These are phyloP conservation scores for Hymenoscyphus repandus DNA, from an alignment of 2,329 filamentous ascomycete species.

Conservation along the genomic window DNA sequence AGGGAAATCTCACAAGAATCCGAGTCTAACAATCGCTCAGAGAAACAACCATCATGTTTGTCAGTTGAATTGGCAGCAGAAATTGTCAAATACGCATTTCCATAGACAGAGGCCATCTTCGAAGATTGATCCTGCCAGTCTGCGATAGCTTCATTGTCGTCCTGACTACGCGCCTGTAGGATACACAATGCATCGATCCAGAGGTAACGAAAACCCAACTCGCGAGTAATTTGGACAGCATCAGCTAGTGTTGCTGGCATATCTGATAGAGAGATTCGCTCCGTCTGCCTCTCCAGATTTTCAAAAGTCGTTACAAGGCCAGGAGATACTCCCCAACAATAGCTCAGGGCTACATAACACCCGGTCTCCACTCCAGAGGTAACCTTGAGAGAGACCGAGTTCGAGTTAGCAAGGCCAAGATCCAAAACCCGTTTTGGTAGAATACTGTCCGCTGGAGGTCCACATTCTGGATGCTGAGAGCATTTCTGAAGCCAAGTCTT, in stretches of 20 bases:
- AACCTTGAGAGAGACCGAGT: no score
- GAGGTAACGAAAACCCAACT: background rate
- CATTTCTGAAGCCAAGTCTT: no score
- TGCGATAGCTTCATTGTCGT: background rate
- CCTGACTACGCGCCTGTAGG: background rate
- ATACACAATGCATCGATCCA: background rate
- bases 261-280: background rate
- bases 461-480: no score
- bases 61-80: background rate
- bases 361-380: no score
- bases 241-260: background rate
- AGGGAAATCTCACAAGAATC: background rate
- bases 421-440: no score
- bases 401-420: no score
- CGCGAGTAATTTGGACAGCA: background rate
- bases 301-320: background rate
- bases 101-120: background rate
- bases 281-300: background rate
- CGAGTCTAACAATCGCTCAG: background rate
- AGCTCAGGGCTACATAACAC: background rate
- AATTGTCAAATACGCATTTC: background rate
- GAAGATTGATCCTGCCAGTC: background rate
- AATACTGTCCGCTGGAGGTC: no score
- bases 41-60: background rate
- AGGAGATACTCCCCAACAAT: background rate